phyloP scores from a whole-genome alignment of 1,284 basidiomycete genomes.

The Puccinia brachypodii region DNA sequence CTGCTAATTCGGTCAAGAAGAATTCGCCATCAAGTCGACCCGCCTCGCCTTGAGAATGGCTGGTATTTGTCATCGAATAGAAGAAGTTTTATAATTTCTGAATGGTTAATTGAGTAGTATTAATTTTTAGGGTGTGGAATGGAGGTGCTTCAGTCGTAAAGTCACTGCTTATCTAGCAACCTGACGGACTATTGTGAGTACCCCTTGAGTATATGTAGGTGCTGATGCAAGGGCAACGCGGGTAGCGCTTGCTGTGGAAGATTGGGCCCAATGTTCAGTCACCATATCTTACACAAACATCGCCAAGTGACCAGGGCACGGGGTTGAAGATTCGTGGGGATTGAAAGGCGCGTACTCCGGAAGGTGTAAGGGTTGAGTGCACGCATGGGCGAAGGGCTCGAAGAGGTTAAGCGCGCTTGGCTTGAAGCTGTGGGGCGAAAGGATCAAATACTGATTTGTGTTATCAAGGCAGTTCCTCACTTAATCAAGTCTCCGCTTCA shows the following conservation, averaged over 20 bases:
- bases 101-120: too few relatives aligned
- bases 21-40: neutral
- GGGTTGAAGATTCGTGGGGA: constrained; percentile 15
- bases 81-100: neutral
- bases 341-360: neutral
- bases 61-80: neutral
- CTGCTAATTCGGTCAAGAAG: constrained; percentile 35
- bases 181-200: neutral
- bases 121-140: neutral
- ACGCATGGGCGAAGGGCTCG: constrained; percentile 4
- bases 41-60: neutral
- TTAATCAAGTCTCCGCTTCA: too few relatives aligned
- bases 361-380: neutral
- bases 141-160: neutral
- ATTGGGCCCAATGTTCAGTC: neutral
- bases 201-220: neutral
- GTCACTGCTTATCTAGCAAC: neutral
- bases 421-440: neutral
- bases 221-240: neutral
- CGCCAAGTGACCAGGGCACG: neutral
- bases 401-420: neutral
- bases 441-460: too few relatives aligned
- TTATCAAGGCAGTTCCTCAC: too few relatives aligned
- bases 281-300: constrained; percentile 4
- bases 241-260: neutral